A percentile compares a stretch with the other conserved stretches of the same genome.
phyloP scores from a whole-genome alignment of 805 yeast species.

The Metschnikowia dekortorum region DNA sequence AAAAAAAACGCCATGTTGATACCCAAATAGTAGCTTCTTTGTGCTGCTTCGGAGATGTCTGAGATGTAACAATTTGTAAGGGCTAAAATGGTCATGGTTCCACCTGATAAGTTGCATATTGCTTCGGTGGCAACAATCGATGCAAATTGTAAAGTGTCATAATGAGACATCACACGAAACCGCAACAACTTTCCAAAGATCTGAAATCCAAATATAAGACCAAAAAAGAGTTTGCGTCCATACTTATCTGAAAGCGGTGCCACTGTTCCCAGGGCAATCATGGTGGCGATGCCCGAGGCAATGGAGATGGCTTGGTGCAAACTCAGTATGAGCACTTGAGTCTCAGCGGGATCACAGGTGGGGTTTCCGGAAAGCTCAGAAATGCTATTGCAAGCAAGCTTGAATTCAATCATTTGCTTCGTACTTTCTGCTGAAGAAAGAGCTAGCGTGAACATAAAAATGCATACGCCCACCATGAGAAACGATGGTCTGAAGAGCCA shows the following conservation, averaged over 20 bases:
- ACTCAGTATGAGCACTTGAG: constrained; percentile 42
- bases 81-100: constrained; percentile 50
- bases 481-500: constrained; percentile 61
- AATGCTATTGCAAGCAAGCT: constrained; percentile 27
- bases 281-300: constrained; percentile 40
- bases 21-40: constrained; percentile 57
- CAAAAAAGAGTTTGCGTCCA: constrained; percentile 31
- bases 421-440: constrained; percentile 34
- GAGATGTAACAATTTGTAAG: constrained; percentile 65
- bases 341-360: constrained; percentile 28
- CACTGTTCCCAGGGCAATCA: constrained; percentile 54
- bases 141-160: constrained; percentile 26
- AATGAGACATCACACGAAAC: constrained; percentile 24
- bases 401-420: constrained; percentile 34
- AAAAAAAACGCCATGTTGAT: constrained; percentile 54
- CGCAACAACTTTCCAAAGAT: constrained; percentile 21
- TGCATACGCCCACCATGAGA: constrained; percentile 40
- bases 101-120: constrained; percentile 58
- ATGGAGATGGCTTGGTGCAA: constrained; percentile 45
- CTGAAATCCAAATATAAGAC: constrained; percentile 15
- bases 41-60: constrained; percentile 63
- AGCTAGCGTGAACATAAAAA: constrained; percentile 43
- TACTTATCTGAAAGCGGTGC: constrained; percentile 35
- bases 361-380: constrained; percentile 9
- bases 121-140: constrained; percentile 41